Conservation (phyloP, 768 basidiomycete genomes). For the Leccinum barrowsii region DNA sequence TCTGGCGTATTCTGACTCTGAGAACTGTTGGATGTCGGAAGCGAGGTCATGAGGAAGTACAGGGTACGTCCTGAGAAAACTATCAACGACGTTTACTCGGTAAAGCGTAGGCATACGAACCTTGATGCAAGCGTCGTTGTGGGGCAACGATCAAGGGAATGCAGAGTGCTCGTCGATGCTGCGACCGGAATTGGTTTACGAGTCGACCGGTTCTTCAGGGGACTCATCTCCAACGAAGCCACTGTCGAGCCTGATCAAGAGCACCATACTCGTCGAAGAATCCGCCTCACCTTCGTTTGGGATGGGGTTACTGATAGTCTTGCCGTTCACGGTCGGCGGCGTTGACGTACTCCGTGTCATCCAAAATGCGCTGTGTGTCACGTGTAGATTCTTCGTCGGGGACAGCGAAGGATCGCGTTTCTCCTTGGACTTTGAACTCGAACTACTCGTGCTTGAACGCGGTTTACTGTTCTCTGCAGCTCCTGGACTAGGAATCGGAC, state of each 20-base stretch:
- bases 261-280: neutral
- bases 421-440: conserved; percentile 25
- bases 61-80: conserved; percentile 58
- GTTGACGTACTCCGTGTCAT: conserved; percentile 35
- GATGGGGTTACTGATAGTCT: conserved; percentile 65
- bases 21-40: conserved; percentile 83
- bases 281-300: conserved; percentile 58
- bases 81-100: conserved; percentile 2
- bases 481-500: conserved; percentile 19
- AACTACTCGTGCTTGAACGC: conserved; percentile 31
- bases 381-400: conserved; percentile 43
- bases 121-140: conserved; percentile 57
- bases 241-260: conserved; percentile 33
- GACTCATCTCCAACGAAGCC: conserved; percentile 71
- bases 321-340: conserved; percentile 52
- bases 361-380: conserved; percentile 33
- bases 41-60: conserved; percentile 77
- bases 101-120: conserved; percentile 38
- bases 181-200: conserved; percentile 64
- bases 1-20: conserved; percentile 78
- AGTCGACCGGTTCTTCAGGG: conserved; percentile 60
- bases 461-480: conserved; percentile 22
- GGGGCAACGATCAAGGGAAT: conserved; percentile 21
- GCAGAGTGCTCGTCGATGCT: conserved; percentile 29
- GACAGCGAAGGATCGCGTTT: conserved; percentile 39